These are phyloP conservation scores for Tetrahymena malaccensis DNA, from an alignment of 73 alveolate genomes.

Conservation along the genomic window DNA sequence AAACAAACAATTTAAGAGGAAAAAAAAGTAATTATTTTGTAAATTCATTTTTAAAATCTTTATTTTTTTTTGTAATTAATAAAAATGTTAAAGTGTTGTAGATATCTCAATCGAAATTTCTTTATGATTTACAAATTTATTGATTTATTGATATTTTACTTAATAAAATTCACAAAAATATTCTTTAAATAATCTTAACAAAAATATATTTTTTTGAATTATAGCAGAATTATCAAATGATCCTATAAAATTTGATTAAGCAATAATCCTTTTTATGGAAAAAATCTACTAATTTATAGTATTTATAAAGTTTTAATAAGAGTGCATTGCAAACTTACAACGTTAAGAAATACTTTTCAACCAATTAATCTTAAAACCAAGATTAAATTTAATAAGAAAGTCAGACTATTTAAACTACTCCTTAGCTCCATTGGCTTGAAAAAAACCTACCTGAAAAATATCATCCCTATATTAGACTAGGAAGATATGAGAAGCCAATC, in stretches of 20 bases:
- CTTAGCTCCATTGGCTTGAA: background rate
- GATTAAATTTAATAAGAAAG: background rate
- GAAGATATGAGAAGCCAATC: constrained; percentile 61
- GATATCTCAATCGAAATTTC: background rate
- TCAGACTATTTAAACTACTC: background rate
- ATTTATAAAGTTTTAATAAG: background rate
- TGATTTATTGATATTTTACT: too few species aligned
- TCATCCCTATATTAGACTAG: constrained; percentile 50
- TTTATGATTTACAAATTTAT: too few species aligned
- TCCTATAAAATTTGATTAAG: background rate
- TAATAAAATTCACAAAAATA: too few species aligned
- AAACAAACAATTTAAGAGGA: too few species aligned
- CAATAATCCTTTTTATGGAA: background rate
- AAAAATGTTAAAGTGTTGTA: too few species aligned
- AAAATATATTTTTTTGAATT: background rate
- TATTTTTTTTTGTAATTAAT: too few species aligned
- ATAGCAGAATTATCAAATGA: background rate
- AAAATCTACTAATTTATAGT: background rate
- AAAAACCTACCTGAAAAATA: background rate
- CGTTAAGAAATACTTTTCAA: background rate
- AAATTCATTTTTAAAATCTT: too few species aligned
- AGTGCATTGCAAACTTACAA: background rate
- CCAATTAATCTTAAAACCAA: background rate
- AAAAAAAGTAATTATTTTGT: too few species aligned
- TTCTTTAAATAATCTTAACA: background rate